These are phyloP conservation scores for Fraxinus velutina DNA, from an alignment of 305 asterid genomes.

Conservation along the genomic window DNA sequence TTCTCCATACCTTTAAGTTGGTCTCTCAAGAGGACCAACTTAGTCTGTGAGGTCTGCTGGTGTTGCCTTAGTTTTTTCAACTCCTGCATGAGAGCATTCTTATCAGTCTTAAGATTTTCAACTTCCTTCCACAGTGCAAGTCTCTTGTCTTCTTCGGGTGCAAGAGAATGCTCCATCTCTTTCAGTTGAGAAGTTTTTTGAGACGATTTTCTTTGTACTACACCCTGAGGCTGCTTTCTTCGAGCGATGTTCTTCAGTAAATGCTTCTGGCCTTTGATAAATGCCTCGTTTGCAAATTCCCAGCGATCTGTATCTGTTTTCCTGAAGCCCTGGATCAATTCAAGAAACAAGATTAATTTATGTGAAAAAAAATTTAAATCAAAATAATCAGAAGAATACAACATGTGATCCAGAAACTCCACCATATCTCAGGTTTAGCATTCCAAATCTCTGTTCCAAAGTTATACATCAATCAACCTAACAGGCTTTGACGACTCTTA, in stretches of 20 bases:
- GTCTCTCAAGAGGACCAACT: conserved; percentile 52
- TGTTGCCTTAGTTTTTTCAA: conserved; percentile 58
- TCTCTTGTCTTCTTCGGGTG: conserved; percentile 50
- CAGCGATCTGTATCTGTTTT: conserved; percentile 86
- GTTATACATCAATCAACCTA: not conserved
- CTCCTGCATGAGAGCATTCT: conserved; percentile 58
- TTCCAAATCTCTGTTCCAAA: not conserved
- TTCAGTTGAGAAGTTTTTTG: conserved; percentile 40
- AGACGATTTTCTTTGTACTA: conserved; percentile 39
- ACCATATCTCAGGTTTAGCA: not conserved
- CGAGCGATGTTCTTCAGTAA: conserved; percentile 71
- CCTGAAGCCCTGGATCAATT: conserved; percentile 65
- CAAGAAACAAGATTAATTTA: not conserved
- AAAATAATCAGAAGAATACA: conserved; percentile 5
- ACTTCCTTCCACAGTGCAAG: conserved; percentile 68
- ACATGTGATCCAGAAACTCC: not conserved
- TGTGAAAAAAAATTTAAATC: not conserved
- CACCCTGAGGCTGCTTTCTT: conserved; percentile 56
- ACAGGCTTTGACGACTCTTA: not conserved
- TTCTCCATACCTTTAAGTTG: conserved; percentile 82
- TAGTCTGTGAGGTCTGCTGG: conserved; percentile 69
- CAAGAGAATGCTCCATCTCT: conserved; percentile 27
- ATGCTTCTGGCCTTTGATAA: conserved; percentile 78
- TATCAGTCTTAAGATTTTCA: conserved; percentile 64
- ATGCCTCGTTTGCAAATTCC: conserved; percentile 80